Percentiles rank a stretch among this genome's conserved stretches.
Evolutionary conservation across 139 green algal genomes (phyloP).

Genomic region (Spirogloea muscicola): DNA sequence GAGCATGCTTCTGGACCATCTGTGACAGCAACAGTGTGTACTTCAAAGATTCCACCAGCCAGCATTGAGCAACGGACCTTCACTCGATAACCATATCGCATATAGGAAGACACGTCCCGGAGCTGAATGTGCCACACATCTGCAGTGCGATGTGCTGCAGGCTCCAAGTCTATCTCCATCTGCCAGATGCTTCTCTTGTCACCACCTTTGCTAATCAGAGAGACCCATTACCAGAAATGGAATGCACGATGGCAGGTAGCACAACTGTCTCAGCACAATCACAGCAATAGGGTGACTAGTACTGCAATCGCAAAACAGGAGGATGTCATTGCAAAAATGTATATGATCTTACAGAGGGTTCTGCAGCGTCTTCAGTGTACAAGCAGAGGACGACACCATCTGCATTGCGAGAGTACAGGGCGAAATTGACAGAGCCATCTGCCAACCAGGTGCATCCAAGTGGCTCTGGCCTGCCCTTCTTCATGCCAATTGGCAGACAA

Average conservation of each 20-base stretch:
- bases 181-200: too few species aligned
- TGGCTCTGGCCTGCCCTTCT: background rate
- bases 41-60: too few species aligned
- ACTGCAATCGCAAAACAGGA: too few species aligned
- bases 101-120: slow-evolving; percentile 42
- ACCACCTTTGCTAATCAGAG: too few species aligned
- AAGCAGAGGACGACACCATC: slow-evolving; percentile 29
- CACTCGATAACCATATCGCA: slow-evolving; percentile 56
- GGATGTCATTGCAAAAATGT: too few species aligned
- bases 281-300: too few species aligned
- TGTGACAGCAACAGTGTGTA: too few species aligned
- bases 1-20: too few species aligned
- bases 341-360: slow-evolving; percentile 16
- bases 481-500: slow-evolving; percentile 24
- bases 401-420: slow-evolving; percentile 20
- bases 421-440: slow-evolving; percentile 38
- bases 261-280: too few species aligned
- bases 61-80: too few species aligned
- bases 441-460: slow-evolving; percentile 5
- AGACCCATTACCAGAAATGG: too few species aligned
- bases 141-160: slow-evolving; percentile 68
- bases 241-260: too few species aligned
- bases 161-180: slow-evolving; percentile 68
- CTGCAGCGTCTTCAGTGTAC: slow-evolving; percentile 6
- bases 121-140: slow-evolving; percentile 85